Conservation (phyloP, 2,329 filamentous ascomycete species). For the Aspergillus pseudonomiae region DNA sequence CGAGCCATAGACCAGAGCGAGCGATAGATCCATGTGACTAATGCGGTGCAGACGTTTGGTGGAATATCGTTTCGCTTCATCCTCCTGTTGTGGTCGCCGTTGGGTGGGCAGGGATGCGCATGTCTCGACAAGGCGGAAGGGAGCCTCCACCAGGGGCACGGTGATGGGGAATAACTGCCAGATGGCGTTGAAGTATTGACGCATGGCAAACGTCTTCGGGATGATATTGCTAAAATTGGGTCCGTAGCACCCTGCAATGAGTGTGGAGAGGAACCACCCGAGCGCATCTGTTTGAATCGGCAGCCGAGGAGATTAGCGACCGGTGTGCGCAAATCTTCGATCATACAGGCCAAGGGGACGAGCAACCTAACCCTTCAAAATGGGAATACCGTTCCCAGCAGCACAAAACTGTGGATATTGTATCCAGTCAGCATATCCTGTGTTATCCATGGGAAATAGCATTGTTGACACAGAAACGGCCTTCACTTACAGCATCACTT, state of each 20-base stretch:
- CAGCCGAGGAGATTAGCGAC: slow-evolving; percentile 1
- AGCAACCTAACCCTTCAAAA: slow-evolving; percentile 7
- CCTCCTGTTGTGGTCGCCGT: background rate
- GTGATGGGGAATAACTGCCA: slow-evolving; percentile 18
- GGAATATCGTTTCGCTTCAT: background rate
- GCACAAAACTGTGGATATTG: background rate
- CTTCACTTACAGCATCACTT: slow-evolving; percentile 8
- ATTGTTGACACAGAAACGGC: too few species aligned
- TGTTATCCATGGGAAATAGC: too few species aligned
- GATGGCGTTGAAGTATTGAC: slow-evolving; percentile 9
- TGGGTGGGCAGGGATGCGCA: background rate
- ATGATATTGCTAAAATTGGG: slow-evolving; percentile 8
- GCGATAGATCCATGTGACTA: background rate
- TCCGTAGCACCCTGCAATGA: slow-evolving; percentile 9
- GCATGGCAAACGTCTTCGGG: slow-evolving; percentile 4
- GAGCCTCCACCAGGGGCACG: slow-evolving; percentile 9
- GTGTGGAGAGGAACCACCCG: slow-evolving; percentile 1
- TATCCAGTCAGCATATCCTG: background rate
- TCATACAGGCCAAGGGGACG: slow-evolving; percentile 5
- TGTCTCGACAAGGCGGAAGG: background rate
- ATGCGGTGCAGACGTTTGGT: background rate
- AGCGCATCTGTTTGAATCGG: background rate
- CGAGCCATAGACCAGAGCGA: background rate
- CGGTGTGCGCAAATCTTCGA: slow-evolving; percentile 6
- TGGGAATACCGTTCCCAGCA: background rate